Conservation (phyloP, 2,329 filamentous ascomycete genomes). For the Orbilia ellipsospora region DNA sequence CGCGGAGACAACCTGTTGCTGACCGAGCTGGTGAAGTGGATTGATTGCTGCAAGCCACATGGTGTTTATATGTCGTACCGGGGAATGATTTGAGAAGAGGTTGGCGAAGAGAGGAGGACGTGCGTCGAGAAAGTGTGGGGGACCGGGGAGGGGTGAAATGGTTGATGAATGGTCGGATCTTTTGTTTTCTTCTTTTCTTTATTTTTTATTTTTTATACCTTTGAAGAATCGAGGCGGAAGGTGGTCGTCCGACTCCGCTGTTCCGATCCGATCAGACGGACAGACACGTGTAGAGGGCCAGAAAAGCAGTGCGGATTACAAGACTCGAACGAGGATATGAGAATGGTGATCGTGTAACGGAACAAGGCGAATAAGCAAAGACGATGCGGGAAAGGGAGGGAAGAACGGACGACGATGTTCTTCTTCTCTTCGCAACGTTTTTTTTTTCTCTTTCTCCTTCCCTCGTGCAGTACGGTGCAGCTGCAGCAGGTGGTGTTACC, state of each 20-base stretch:
- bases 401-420: background rate
- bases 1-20: constrained; percentile 28
- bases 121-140: constrained; percentile 4
- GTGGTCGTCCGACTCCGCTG: constrained; percentile 50
- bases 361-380: constrained; percentile 5
- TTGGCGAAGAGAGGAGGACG: constrained; percentile 14
- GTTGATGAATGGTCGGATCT: constrained; percentile 1
- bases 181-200: too few relatives aligned
- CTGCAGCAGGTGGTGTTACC: constrained; percentile 48
- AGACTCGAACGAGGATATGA: constrained; percentile 10
- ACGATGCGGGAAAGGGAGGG: background rate
- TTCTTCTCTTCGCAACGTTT: background rate
- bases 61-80: constrained; percentile 16
- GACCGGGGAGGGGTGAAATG: constrained; percentile 22
- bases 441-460: constrained; percentile 14
- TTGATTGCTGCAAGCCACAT: constrained; percentile 44
- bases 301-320: background rate
- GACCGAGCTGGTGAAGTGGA: constrained; percentile 15
- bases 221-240: constrained; percentile 47
- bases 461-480: constrained; percentile 11
- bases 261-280: constrained; percentile 16
- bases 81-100: constrained; percentile 2
- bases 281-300: constrained; percentile 25
- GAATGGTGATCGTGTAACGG: constrained; percentile 26
- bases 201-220: too few relatives aligned